Conservation (phyloP, 805 yeast genomes). For the Candida jianshihensis region DNA sequence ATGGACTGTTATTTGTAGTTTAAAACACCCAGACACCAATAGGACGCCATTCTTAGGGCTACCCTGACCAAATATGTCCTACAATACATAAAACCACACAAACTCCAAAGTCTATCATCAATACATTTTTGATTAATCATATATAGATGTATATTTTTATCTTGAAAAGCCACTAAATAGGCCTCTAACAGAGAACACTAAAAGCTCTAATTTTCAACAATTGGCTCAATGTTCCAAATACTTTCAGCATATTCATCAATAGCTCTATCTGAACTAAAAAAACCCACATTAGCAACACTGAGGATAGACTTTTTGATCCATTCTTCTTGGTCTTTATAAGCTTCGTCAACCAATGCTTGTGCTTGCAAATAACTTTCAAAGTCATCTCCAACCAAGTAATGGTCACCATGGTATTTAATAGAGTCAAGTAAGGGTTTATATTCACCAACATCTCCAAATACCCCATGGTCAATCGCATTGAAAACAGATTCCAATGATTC, state of each 20-base stretch:
- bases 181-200: not conserved
- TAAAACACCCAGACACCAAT: too few species aligned
- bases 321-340: conserved; percentile 53
- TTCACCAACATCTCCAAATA: conserved; percentile 64
- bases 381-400: conserved; percentile 83
- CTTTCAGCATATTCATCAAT: conserved; percentile 87
- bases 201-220: conserved; percentile 8
- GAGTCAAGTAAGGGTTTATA: conserved; percentile 64
- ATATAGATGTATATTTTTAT: too few species aligned
- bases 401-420: conserved; percentile 69
- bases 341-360: conserved; percentile 68
- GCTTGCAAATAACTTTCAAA: conserved; percentile 83
- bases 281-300: conserved; percentile 89
- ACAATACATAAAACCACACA: too few species aligned
- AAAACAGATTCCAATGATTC: conserved; percentile 57
- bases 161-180: not conserved
- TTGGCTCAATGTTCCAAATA: conserved; percentile 89
- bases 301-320: conserved; percentile 76
- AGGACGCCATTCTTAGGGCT: too few species aligned
- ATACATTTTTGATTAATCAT: too few species aligned
- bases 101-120: too few species aligned
- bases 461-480: conserved; percentile 55
- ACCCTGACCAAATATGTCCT: too few species aligned
- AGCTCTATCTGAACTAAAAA: conserved; percentile 86
- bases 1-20: too few species aligned